Evolutionary conservation across 129 eudicot genomes (phyloP), one percentile per base, ranked within the genome.

Genomic region (Tanacetum coccineum): DNA sequence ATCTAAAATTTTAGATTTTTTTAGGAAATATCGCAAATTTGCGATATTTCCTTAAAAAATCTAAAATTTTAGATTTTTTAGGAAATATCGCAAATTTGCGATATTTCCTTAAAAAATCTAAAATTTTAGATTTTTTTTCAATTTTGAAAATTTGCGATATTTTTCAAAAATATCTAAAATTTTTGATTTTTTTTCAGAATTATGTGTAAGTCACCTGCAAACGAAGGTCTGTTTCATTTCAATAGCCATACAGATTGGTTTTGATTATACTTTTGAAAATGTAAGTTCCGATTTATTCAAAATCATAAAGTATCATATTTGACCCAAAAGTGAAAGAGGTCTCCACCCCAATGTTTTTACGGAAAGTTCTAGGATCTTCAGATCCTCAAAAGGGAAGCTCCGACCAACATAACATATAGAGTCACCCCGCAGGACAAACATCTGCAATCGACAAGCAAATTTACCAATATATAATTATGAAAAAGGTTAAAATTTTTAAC

Each of bases 291-390:
- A 62, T n/a, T 20, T 62, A n/a, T 62, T 72, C 17, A 18, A 40
- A 46, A 53, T n/a, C 13, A 1, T n/a, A 36, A 59, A 58, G 18
- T 45, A 51, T 21, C 19, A 30, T 30, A 67, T 60, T 60, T 68
- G 80, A 68, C 70, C 26, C 0, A 32, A 68, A 60, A 60, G 68
- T 68, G 70, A 75, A 68, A 68, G 64, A 64, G 19, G 63, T 64
- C 75, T 79, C n/a, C 52, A 83, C 87, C 80, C 84, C 80, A 42
- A 83, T 83, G 15, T 82, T 83, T 71, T 84, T 84, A 42, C 84
- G 87, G 56, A 85, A 85, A 73, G 81, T 85, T 28, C 87, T 72
- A 70, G 90, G 90, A 67, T 85, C 90, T 65, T 81, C 90, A 21
- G 86, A 42, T 85, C 90, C 76, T 85, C 87, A 70, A 81, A 85